phyloP scores from a whole-genome alignment of 768 basidiomycete species.

The Mycena pura region DNA sequence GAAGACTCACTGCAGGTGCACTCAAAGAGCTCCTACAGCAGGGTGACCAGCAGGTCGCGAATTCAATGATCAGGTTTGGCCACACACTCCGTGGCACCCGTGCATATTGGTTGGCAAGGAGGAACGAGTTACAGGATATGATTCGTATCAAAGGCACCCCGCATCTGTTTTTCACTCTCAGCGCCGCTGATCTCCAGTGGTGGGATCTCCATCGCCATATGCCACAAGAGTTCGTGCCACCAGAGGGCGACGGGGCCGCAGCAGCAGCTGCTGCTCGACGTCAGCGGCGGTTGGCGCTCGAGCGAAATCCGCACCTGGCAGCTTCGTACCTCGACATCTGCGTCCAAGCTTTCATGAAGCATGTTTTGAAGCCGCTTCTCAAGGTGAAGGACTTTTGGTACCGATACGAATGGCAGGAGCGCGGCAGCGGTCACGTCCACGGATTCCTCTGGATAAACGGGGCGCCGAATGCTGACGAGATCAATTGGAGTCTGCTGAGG shows the following conservation, averaged over 20 bases:
- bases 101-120: conserved; percentile 14
- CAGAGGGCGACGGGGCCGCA: conserved; percentile 20
- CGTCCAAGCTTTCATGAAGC: conserved; percentile 26
- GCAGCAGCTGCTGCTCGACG: too few species aligned
- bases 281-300: conserved; percentile 23
- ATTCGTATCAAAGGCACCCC: conserved; percentile 7
- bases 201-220: conserved; percentile 25
- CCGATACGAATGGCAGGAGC: conserved; percentile 30
- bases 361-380: conserved; percentile 20
- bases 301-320: conserved; percentile 33
- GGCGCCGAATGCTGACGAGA: conserved; percentile 28
- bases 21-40: conserved; percentile 2
- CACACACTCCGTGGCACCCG: conserved; percentile 12
- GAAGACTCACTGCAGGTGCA: conserved; percentile 8
- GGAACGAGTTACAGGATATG: conserved; percentile 7
- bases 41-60: conserved; percentile 5
- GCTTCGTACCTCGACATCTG: conserved; percentile 30
- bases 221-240: conserved; percentile 19
- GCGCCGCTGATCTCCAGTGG: conserved; percentile 23
- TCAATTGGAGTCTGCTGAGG: conserved; percentile 17
- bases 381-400: conserved; percentile 31
- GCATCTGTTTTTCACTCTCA: conserved; percentile 19
- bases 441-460: conserved; percentile 34
- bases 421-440: conserved; percentile 32
- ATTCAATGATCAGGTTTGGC: conserved; percentile 14